Conservation (phyloP, 495 filamentous ascomycete genomes). For the Penicillium daleae region DNA sequence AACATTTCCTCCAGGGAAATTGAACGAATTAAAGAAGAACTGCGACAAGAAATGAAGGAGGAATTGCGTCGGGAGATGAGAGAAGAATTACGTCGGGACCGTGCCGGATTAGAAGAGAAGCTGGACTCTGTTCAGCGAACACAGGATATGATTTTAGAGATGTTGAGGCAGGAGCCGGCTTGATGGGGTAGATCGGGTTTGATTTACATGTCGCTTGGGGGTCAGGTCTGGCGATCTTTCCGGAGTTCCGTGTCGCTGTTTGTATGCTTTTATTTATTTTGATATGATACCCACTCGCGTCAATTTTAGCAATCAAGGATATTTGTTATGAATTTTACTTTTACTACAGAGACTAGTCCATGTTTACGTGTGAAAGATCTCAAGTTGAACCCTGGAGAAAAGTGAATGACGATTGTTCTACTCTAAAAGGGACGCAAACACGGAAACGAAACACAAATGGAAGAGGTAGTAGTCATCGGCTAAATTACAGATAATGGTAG, state of each 20-base stretch:
- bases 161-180: constrained; percentile 46
- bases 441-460: constrained; percentile 27
- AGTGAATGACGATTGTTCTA: constrained; percentile 32
- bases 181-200: constrained; percentile 21
- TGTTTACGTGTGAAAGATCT: not conserved
- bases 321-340: not conserved
- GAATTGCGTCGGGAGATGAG: constrained; percentile 43
- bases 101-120: constrained; percentile 39
- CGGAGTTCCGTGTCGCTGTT: not conserved
- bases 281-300: constrained; percentile 4
- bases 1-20: constrained; percentile 11
- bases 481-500: constrained; percentile 43
- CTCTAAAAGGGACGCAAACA: constrained; percentile 30
- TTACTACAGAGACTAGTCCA: not conserved
- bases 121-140: constrained; percentile 48
- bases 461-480: constrained; percentile 34
- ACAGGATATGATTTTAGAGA: constrained; percentile 52
- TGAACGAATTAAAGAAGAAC: constrained; percentile 40
- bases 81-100: constrained; percentile 36
- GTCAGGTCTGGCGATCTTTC: not conserved
- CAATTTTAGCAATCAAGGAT: not conserved
- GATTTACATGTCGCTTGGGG: not conserved
- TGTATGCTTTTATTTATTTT: not conserved
- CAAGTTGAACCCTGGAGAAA: not conserved
- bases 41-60: constrained; percentile 43